These are phyloP conservation scores for Termitomyces eurrhizus DNA, from an alignment of 768 basidiomycete genomes.

Conservation along the genomic window DNA sequence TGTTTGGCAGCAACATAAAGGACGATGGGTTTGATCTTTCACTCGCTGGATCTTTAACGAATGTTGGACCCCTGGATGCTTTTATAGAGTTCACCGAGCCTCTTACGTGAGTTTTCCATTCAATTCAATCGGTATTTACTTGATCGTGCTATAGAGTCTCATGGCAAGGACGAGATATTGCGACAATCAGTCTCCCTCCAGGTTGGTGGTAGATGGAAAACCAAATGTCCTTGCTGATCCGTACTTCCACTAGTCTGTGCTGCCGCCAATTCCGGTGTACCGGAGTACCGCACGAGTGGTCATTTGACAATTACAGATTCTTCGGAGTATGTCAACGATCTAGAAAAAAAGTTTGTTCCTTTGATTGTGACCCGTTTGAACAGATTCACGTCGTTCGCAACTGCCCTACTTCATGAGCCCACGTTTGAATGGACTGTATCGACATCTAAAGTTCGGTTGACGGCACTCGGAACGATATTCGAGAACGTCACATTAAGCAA, in stretches of 20 bases:
- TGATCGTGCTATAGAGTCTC: slow-evolving; percentile 37
- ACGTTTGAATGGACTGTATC: slow-evolving; percentile 71
- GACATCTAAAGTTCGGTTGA: slow-evolving; percentile 56
- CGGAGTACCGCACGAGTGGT: slow-evolving; percentile 52
- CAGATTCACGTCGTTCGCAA: slow-evolving; percentile 65
- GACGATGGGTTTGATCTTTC: slow-evolving; percentile 61
- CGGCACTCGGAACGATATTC: slow-evolving; percentile 66
- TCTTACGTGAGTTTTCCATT: slow-evolving; percentile 39
- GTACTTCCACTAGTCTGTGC: slow-evolving; percentile 49
- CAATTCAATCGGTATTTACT: background rate
- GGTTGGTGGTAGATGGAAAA: slow-evolving; percentile 28
- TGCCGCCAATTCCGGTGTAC: slow-evolving; percentile 62
- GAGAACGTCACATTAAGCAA: slow-evolving; percentile 61
- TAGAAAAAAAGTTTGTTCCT: background rate
- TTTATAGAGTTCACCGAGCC: slow-evolving; percentile 63
- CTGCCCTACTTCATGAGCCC: slow-evolving; percentile 58
- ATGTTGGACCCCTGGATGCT: slow-evolving; percentile 67
- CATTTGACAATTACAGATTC: slow-evolving; percentile 53
- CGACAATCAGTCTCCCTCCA: slow-evolving; percentile 56
- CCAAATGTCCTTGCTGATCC: background rate
- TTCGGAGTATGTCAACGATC: slow-evolving; percentile 32
- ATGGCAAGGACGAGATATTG: slow-evolving; percentile 64
- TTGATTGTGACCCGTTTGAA: slow-evolving; percentile 2
- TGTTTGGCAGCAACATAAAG: slow-evolving; percentile 39
- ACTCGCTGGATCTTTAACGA: slow-evolving; percentile 56